These are phyloP conservation scores for Stachybotrys chlorohalonatus DNA, from an alignment of 2,329 filamentous ascomycete genomes.

Conservation along the genomic window DNA sequence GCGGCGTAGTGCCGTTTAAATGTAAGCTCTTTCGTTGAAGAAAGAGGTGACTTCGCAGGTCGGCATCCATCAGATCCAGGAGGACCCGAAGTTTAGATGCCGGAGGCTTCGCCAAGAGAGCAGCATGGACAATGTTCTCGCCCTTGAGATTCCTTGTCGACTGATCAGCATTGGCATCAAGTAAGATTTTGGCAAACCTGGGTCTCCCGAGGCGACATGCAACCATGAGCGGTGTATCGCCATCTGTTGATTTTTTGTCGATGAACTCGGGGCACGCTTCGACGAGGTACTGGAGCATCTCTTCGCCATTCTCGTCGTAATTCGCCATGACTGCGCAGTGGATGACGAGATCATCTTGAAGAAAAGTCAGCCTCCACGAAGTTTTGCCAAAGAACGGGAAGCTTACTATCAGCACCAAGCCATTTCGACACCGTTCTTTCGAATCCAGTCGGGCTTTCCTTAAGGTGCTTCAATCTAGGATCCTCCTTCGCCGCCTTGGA, in stretches of 20 bases:
- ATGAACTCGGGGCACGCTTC: slow-evolving; percentile 51
- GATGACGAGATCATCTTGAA: slow-evolving; percentile 50
- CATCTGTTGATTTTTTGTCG: slow-evolving; percentile 48
- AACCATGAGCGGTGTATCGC: slow-evolving; percentile 59
- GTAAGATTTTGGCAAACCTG: slow-evolving; percentile 49
- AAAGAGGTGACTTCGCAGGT: slow-evolving; percentile 48
- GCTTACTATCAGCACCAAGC: slow-evolving; percentile 51
- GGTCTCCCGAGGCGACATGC: slow-evolving; percentile 50
- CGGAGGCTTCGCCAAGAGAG: slow-evolving; percentile 25
- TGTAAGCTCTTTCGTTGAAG: slow-evolving; percentile 44
- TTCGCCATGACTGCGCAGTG: slow-evolving; percentile 53
- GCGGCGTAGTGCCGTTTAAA: slow-evolving; percentile 49
- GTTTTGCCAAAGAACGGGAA: not conserved
- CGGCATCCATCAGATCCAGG: slow-evolving; percentile 48
- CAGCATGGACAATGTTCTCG: slow-evolving; percentile 61
- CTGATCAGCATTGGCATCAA: slow-evolving; percentile 62
- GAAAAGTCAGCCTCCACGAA: slow-evolving; percentile 10
- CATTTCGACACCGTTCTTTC: slow-evolving; percentile 54
- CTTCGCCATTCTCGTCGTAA: slow-evolving; percentile 29
- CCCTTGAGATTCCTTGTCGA: slow-evolving; percentile 49
- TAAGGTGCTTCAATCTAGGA: slow-evolving; percentile 51
- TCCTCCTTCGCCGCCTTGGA: slow-evolving; percentile 53
- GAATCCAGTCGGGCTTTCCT: slow-evolving; percentile 50
- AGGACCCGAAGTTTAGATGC: slow-evolving; percentile 32
- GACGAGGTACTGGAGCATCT: slow-evolving; percentile 57